Evolutionary conservation across 176 grass and related monocot genomes (phyloP), one percentile per base, ranked within the genome.

Genomic region (Poa pratensis): DNA sequence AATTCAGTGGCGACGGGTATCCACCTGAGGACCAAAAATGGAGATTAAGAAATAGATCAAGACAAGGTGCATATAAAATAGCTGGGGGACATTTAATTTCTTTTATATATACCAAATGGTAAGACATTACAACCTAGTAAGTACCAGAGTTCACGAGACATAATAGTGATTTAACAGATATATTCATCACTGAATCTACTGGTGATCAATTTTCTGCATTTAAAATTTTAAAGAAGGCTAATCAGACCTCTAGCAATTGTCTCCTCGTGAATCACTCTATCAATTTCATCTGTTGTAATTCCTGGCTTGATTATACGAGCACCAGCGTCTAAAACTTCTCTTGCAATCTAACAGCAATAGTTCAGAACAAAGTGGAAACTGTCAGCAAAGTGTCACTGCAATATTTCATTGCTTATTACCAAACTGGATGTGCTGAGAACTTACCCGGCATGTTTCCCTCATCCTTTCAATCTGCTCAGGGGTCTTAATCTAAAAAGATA

Each of bases 261-360:
- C 77, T 91, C 86, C 73, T 99, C 86, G 84, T 99, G 96, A 94
- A 96, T 90, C 28, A 99, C 94, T 86, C 84, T 81, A 94, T 99
- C 96, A 88, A 99, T 99, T 91, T 99, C 91, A 87, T 99, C 96
- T 54, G 96, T 94, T 27, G 96, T 99, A 91, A 99, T 91, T 91
- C 96, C 94, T 22, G 93, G 96, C 83, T 75, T 90, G 85, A 99
- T 94, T 77, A 99, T 57, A 67, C 82, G 86, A 81, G 96, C 94
- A 52, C 84, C 96, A 77, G 91, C 96, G 79, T 99, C 96, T 90
- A 99, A 87, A 76, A 99, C 94, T 80, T 96, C 91, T 84, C 96
- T 92, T 88, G 96, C 88, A 91, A 99, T 92, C 96, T 99, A 90
- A 48, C 53, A 86, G 34, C 6, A 19, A 68, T 4, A 60, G 70